These are phyloP conservation scores for Jatropha curcas DNA, from an alignment of 345 rosid genomes.

Conservation along the genomic window DNA sequence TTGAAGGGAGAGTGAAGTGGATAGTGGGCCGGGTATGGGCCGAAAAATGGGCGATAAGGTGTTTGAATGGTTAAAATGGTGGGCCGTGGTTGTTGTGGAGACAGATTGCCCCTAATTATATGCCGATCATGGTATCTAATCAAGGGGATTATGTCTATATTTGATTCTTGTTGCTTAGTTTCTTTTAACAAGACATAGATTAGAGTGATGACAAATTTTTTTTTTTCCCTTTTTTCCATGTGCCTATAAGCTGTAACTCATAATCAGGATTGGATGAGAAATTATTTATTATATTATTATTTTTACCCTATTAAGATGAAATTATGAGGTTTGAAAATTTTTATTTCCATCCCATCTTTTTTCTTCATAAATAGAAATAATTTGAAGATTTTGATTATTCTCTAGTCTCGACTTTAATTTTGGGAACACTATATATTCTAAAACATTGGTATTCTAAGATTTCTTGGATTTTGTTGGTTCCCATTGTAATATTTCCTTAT, in stretches of 20 bases:
- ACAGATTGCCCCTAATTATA: background rate
- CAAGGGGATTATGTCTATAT: constrained; percentile 1
- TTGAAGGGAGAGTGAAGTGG: background rate
- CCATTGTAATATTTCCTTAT: background rate
- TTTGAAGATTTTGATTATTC: no score
- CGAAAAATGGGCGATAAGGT: background rate
- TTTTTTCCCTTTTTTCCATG: background rate
- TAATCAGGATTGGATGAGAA: no score
- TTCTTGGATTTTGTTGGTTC: background rate
- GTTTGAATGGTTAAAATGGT: background rate
- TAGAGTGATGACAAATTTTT: no score
- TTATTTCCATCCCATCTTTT: no score
- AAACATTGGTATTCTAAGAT: no score
- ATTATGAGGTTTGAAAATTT: no score
- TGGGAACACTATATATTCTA: no score
- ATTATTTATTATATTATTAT: no score
- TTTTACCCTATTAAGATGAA: no score
- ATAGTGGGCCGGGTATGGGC: constrained; percentile 16
- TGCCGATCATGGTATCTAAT: constrained; percentile 5
- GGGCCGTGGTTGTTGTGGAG: background rate
- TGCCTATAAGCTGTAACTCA: background rate
- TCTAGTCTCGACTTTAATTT: no score
- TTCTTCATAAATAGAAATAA: no score
- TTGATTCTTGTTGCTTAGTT: background rate
- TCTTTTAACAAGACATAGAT: background rate